A percentile compares a stretch with the other conserved stretches of the same genome.
These are phyloP conservation scores for Colletotrichum eremochloae DNA, from an alignment of 2,329 filamentous ascomycete species.

Conservation along the genomic window DNA sequence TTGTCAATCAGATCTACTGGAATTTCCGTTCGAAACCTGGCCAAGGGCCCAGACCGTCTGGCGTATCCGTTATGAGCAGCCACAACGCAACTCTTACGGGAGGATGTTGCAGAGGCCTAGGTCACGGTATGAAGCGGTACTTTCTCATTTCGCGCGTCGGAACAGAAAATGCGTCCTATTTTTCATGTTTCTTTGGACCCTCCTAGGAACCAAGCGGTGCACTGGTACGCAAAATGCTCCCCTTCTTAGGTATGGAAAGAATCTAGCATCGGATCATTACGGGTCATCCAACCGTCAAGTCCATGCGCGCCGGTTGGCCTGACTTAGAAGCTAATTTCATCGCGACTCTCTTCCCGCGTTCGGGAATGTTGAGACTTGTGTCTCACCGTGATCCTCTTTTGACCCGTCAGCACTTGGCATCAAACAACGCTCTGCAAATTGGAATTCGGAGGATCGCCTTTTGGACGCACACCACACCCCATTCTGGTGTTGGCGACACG, in stretches of 20 bases:
- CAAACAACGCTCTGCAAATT: conserved; percentile 3
- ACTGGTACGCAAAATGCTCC: conserved; percentile 14
- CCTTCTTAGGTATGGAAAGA: conserved; percentile 1
- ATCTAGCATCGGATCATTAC: conserved; percentile 21
- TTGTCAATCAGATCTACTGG: not conserved
- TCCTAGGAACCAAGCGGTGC: not conserved
- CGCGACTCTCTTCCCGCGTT: conserved; percentile 20
- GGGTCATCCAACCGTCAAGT: not conserved
- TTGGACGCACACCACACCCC: conserved; percentile 8
- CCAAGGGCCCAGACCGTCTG: not conserved
- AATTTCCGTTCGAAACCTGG: not conserved
- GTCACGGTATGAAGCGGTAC: not conserved
- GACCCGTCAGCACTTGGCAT: not conserved
- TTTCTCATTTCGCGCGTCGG: conserved; percentile 19
- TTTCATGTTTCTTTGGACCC: conserved; percentile 9
- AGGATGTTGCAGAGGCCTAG: not conserved
- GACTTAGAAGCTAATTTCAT: conserved; percentile 36
- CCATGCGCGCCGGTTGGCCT: not conserved
- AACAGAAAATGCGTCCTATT: not conserved
- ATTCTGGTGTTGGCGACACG: conserved; percentile 7
- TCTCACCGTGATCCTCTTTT: conserved; percentile 19
- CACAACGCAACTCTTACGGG: not conserved
- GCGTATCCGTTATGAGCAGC: not conserved
- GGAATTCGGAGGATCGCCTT: conserved; percentile 22
- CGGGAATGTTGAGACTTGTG: conserved; percentile 36